Base-by-base conservation (phyloP, 2,329 filamentous ascomycete species). In the Emergomyces pasteurianus region DNA sequence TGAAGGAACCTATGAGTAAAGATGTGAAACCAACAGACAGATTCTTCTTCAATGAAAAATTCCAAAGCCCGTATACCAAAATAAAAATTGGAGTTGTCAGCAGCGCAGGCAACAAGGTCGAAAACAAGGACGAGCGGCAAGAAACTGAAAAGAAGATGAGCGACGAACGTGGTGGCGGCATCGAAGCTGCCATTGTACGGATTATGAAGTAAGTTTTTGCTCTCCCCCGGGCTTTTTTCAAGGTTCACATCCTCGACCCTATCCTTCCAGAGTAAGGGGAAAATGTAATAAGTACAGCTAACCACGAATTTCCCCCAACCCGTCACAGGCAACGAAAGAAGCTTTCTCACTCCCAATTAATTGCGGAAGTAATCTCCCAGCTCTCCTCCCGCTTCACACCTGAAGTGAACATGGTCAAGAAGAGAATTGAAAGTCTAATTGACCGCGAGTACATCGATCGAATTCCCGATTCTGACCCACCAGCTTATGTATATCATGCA, bases 11-110 rank as follows among this genome's bases (percentile, higher is more conserved):
- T 0, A 83, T 86, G 74, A 87, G 82, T 65, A 94, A 92, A 73
- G 83, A 86, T 1, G 81, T 95, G 63, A 92, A 89, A 67, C 74
- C 84, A 0, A 84, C 84, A 0, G 92, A 97, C 72, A 81, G 77
- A 31, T 97, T 97, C 73, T 81, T 77, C 9, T 95, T 92, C 79
- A 96, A 97, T 70, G 78, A 86, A 38, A 80, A 84, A 16, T 97
- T 96, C 75, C 80, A 84, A 55, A 92, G 89, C 75, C 91, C 90
- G 70, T 86, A 88, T 57, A 82, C 94, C 69, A 90, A 89, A 72
- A 90, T 96, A 75, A 95, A 95, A 73, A 89, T 94, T 23, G 90
- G 90, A 26, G 87, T 94, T 5, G 88, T 96, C 66, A 88, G 81
- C 58, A 75, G 84, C 57, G 84, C 86, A 0, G 83, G 86, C 21